Evolutionary conservation across 495 filamentous ascomycete species (phyloP).

Genomic region (Sordaria brevicollis): DNA sequence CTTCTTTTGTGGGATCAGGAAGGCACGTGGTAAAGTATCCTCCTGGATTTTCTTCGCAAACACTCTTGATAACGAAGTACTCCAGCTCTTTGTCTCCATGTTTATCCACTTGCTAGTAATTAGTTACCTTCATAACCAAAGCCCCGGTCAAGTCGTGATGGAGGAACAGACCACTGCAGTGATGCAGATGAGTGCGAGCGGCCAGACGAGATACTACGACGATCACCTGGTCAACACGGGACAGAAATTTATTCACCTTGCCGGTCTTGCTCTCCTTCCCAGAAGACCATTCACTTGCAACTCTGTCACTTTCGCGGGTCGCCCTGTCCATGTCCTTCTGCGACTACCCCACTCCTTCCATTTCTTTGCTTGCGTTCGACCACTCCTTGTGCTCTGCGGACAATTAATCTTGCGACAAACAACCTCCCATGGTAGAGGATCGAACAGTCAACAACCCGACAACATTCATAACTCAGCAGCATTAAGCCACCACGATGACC

Average conservation of each 20-base stretch:
- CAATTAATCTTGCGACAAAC: not conserved
- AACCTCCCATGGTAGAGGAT: not conserved
- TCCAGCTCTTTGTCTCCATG: too few relatives aligned
- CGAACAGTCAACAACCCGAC: not conserved
- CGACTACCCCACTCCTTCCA: not conserved
- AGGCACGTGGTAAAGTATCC: too few relatives aligned
- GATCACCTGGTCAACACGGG: too few relatives aligned
- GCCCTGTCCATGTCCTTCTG: not conserved
- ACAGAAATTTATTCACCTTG: not conserved
- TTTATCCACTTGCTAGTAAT: too few relatives aligned
- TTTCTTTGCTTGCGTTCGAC: not conserved
- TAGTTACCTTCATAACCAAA: too few relatives aligned
- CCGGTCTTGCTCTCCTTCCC: not conserved
- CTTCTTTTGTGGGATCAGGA: too few relatives aligned
- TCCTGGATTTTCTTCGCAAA: too few relatives aligned
- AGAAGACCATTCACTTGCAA: not conserved
- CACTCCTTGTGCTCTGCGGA: not conserved
- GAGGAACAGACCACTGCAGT: too few relatives aligned
- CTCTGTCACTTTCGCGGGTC: not conserved
- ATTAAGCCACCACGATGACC: not conserved
- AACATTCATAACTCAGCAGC: not conserved
- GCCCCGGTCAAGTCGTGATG: too few relatives aligned
- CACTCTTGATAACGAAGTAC: too few relatives aligned
- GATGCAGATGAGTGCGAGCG: too few relatives aligned
- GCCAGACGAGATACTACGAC: too few relatives aligned